Conservation (phyloP, 257 asterid species). For the Catharanthus roseus region DNA sequence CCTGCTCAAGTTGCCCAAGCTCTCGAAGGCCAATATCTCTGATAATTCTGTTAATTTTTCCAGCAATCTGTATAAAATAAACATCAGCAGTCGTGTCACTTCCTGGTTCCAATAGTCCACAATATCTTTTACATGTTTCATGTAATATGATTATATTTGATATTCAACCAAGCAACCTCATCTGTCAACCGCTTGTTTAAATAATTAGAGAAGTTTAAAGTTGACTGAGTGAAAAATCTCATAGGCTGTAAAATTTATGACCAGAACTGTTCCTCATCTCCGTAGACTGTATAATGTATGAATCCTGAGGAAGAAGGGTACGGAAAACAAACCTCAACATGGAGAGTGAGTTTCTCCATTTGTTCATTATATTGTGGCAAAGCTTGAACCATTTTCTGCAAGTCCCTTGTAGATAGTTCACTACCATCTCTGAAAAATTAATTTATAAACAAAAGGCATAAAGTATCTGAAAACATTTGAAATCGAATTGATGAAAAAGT, state of each 20-base stretch:
- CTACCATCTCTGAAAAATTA: constrained; percentile 64
- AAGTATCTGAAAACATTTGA: not conserved
- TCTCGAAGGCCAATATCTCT: constrained; percentile 69
- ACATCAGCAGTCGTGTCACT: not conserved
- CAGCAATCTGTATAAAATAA: constrained; percentile 72
- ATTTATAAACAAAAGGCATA: not conserved
- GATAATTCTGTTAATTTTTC: constrained; percentile 62
- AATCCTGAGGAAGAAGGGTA: constrained; percentile 2
- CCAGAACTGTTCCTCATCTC: not conserved
- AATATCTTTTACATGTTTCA: constrained; percentile 1
- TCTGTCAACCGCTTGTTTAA: not conserved
- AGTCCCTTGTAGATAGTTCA: constrained; percentile 87
- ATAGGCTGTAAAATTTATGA: not conserved
- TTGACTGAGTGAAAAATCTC: not conserved
- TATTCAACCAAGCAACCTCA: not conserved
- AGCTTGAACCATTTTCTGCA: constrained; percentile 98
- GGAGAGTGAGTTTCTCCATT: constrained; percentile 86
- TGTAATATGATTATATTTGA: not conserved
- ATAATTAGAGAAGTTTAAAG: not conserved
- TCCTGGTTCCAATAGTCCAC: not conserved
- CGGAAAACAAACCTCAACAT: constrained; percentile 70
- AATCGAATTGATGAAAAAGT: not conserved
- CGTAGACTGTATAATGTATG: not conserved
- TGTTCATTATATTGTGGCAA: constrained; percentile 91
- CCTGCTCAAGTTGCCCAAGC: constrained; percentile 97